These are phyloP conservation scores for Smallanthus sonchifolius DNA, from an alignment of 129 eudicot species.

Conservation along the genomic window DNA sequence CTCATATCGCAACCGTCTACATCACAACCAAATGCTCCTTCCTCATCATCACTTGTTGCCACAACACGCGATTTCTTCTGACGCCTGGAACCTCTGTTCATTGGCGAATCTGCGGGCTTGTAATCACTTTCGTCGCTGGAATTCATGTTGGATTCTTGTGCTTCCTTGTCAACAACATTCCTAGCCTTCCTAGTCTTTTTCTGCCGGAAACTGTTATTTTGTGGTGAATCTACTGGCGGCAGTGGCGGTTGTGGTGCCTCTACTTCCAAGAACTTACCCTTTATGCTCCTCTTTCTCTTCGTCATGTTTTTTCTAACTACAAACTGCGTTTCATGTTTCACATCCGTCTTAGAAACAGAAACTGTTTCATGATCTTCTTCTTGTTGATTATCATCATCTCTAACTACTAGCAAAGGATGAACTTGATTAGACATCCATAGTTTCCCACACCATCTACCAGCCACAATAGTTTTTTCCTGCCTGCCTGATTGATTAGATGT, in stretches of 20 bases:
- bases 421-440: constrained; percentile 83
- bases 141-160: constrained; percentile 25
- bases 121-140: neutral
- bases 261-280: constrained; percentile 33
- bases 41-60: constrained; percentile 42
- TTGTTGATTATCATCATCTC: constrained; percentile 44
- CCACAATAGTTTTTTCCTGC: constrained; percentile 59
- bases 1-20: constrained; percentile 81
- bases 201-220: constrained; percentile 18
- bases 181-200: constrained; percentile 19
- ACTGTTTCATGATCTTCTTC: constrained; percentile 23
- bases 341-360: constrained; percentile 14
- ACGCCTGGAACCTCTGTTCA: neutral
- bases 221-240: constrained; percentile 21
- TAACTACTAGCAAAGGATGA: constrained; percentile 49
- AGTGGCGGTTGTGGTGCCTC: constrained; percentile 8
- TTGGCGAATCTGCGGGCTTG: neutral
- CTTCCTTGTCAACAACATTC: constrained; percentile 5
- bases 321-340: constrained; percentile 37
- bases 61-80: too few relatives aligned
- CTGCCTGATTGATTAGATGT: constrained; percentile 38
- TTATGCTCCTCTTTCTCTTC: constrained; percentile 48
- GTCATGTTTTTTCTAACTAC: constrained; percentile 21
- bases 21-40: constrained; percentile 57
- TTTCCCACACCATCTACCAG: constrained; percentile 92